Conservation (phyloP, 2,329 filamentous ascomycete genomes). For the Metarhizium album region DNA sequence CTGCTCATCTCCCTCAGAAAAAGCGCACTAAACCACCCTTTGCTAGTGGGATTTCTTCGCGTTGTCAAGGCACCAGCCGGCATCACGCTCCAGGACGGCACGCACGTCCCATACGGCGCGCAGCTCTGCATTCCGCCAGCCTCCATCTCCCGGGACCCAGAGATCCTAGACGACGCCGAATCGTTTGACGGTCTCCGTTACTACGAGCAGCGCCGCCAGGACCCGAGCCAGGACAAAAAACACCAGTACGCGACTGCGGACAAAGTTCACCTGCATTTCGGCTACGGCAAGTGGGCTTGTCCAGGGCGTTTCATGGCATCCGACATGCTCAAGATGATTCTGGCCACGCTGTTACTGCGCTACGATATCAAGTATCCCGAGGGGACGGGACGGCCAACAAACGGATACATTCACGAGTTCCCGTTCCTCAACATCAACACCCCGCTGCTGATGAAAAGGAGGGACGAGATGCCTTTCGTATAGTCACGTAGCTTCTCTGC, state of each 20-base stretch:
- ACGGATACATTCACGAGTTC: conserved; percentile 7
- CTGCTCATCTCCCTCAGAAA: no score
- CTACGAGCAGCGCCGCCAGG: conserved; percentile 4
- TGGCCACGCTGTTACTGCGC: conserved; percentile 5
- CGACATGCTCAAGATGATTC: conserved; percentile 7
- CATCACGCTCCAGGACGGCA: conserved; percentile 8
- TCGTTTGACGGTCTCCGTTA: conserved; percentile 8
- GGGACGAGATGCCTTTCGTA: not conserved
- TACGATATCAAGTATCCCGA: conserved; percentile 6
- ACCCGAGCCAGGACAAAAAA: conserved; percentile 1
- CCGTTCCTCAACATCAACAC: conserved; percentile 3
- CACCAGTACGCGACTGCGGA: conserved; percentile 10
- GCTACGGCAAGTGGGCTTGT: conserved; percentile 8
- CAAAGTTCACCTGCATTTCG: conserved; percentile 9
- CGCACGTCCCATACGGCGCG: conserved; percentile 5
- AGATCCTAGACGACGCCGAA: not conserved
- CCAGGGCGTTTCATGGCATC: conserved; percentile 9
- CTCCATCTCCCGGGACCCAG: conserved; percentile 4
- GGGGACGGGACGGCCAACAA: conserved; percentile 1
- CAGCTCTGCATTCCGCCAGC: conserved; percentile 5
- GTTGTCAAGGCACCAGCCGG: conserved; percentile 6
- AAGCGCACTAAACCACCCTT: not conserved
- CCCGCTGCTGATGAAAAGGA: conserved; percentile 5
- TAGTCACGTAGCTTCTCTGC: no score
- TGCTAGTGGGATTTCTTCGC: conserved; percentile 6